Evolutionary conservation across 148 eudicot species (phyloP), one percentile per base, ranked within the genome.

Genomic region (Fagopyrum esculentum): DNA sequence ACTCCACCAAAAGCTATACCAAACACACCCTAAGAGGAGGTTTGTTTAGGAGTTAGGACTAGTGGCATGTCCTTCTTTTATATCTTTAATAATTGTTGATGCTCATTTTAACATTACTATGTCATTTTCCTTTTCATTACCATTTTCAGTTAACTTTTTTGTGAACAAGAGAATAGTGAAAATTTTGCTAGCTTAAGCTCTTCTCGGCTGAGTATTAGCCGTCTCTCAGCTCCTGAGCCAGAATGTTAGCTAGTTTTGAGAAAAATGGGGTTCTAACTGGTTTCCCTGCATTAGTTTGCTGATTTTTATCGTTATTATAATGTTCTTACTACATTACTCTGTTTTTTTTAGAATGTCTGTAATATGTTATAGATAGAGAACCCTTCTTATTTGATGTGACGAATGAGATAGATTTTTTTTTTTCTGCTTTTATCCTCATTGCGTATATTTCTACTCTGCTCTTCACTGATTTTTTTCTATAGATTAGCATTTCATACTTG

Each of bases 371-470:
- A 60, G 66, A 60, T 26, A 2, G 43, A 60, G 1, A 60, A 8
- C 35, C 11, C 66, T 60, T 35, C 66, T 22, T 60, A 4, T 71
- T 77, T 50, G 90, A 87, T 71, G 47, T 77, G 0, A 80, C 79
- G 59, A 89, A 81, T 5, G 84, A 82, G 69, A 85, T 63, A 13
- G 30, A 59, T 59, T 60, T 4, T 30, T 30, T 9, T 4, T 30
- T 30, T 29, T 9, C 8, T 5, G 44, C 29, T 63, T 29, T 63
- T 63, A 29, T 35, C 45, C 10, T 64, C 12, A 9, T 29, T 26
- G 43, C 2, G 4, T 26, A 7, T 60, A 1, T 29, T 7, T 60
- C 68, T 9, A 26, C 1, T 29, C 3, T 29, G 1, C 68, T 10
- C 52, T 49, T 49, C 12, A 12, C 52, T 49, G 52, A 49, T 8